Percentiles rank a stretch among this genome's conserved stretches.
Conservation (phyloP, 2,329 filamentous ascomycete species). For the Alternaria metachromatica region DNA sequence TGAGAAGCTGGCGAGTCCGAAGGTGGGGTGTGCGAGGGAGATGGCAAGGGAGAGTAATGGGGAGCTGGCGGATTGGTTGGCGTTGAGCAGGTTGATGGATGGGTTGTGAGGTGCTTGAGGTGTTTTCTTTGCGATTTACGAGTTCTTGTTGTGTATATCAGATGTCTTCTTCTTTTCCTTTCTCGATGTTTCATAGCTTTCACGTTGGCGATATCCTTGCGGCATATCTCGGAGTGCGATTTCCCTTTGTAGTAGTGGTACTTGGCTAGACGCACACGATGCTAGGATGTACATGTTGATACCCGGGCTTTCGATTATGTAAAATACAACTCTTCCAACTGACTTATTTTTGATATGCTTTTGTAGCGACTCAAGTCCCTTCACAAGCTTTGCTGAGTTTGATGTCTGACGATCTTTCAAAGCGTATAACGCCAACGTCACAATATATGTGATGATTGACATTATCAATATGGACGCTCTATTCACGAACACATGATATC, state of each 20-base stretch:
- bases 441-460: too few relatives aligned
- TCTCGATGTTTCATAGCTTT: background rate
- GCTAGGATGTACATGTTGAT: background rate
- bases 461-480: too few relatives aligned
- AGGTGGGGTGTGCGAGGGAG: too few relatives aligned
- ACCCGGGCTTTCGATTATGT: background rate
- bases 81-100: slow-evolving; percentile 21
- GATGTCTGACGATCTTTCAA: too few relatives aligned
- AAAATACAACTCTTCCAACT: too few relatives aligned
- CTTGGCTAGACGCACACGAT: background rate
- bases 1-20: slow-evolving; percentile 1
- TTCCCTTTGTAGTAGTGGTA: background rate
- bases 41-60: slow-evolving; percentile 9
- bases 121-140: background rate
- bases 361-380: too few relatives aligned
- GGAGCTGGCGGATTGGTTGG: slow-evolving; percentile 24
- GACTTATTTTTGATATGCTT: too few relatives aligned
- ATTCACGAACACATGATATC: too few relatives aligned
- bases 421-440: too few relatives aligned
- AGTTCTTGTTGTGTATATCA: background rate
- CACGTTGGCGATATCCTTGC: background rate
- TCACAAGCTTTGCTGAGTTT: too few relatives aligned
- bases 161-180: background rate
- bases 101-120: too few relatives aligned
- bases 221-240: background rate